Evolutionary conservation across 1,139 yeast genomes (phyloP), one percentile per base, ranked within the genome.

Genomic region (Candida anutae): DNA sequence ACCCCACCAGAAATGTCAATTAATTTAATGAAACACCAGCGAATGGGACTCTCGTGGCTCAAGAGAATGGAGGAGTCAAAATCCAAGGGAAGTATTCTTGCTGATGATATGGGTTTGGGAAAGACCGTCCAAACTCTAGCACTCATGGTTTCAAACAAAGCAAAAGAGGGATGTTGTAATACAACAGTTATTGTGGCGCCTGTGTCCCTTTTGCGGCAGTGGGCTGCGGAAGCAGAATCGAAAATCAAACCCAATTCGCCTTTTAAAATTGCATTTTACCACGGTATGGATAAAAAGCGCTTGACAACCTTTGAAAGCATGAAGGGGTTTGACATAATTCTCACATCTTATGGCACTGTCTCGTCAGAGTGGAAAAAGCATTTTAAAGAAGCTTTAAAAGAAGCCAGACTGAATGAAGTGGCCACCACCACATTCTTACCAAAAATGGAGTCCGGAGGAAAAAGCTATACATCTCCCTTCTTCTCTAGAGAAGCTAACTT

Each of bases 51-150:
- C 16, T 69, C 78, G 3, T 90, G 97, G 97, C 57, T 90, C 40
- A 45, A 70, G 25, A 64, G 78, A 21, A 76, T 72, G 65, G 95
- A 85, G 42, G 56, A 62, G n/a, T 54, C 68, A 3, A 53, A 48
- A 17, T 55, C 62, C 3, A 68, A 67, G 36, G 96, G 96, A 16
- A 95, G 95, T 2, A 68, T 87, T 17, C 56, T 87, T 22, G 95
- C 95, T 1, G 96, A 87, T 55, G 95, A 83, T 57, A 87, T 87
- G 96, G 96, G 95, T 18, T 59, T 87, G 18, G 96, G 95, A 35
- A 88, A 87, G 51, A 87, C 96, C 0, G 76, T 87, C 23, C 96
- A 87, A 53, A 72, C 85, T 3, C 62, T 84, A 25, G 74, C 94
- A 0, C 50, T 84, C 26, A 74, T 85, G 43, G 46, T 83, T 33